phyloP scores from a whole-genome alignment of 257 asterid species.

The Knoxia roxburghii region DNA sequence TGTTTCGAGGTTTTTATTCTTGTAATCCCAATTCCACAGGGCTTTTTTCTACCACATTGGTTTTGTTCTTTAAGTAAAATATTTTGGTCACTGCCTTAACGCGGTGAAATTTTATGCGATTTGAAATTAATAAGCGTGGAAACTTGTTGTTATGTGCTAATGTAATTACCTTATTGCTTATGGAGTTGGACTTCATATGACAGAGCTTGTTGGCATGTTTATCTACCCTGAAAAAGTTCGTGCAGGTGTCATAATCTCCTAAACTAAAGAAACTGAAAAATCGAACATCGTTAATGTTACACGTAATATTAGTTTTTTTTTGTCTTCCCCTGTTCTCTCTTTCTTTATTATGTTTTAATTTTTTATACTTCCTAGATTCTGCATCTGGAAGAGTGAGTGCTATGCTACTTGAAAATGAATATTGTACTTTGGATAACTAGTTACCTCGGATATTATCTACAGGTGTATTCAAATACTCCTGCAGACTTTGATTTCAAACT shows the following conservation, averaged over 20 bases:
- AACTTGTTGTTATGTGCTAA: not conserved
- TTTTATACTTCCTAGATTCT: not conserved
- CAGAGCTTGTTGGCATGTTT: not conserved
- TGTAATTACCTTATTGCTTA: not conserved
- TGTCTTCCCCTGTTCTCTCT: not conserved
- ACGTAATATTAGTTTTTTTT: no score
- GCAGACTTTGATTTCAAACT: constrained; percentile 89
- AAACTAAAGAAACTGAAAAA: not conserved
- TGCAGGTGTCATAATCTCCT: not conserved
- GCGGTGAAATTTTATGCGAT: no score
- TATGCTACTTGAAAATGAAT: not conserved
- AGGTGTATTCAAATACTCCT: constrained; percentile 83
- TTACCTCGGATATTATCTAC: constrained; percentile 16
- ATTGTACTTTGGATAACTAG: not conserved
- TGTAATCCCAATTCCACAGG: not conserved
- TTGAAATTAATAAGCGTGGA: no score
- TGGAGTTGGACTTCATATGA: not conserved
- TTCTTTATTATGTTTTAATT: no score
- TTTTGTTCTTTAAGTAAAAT: no score
- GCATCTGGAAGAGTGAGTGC: not conserved
- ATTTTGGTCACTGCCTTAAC: not conserved
- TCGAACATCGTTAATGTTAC: not conserved
- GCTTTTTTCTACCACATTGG: not conserved
- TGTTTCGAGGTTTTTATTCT: not conserved
- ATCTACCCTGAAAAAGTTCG: not conserved